phyloP scores from a whole-genome alignment of 2,329 filamentous ascomycete genomes.

The Neonectria sp. region DNA sequence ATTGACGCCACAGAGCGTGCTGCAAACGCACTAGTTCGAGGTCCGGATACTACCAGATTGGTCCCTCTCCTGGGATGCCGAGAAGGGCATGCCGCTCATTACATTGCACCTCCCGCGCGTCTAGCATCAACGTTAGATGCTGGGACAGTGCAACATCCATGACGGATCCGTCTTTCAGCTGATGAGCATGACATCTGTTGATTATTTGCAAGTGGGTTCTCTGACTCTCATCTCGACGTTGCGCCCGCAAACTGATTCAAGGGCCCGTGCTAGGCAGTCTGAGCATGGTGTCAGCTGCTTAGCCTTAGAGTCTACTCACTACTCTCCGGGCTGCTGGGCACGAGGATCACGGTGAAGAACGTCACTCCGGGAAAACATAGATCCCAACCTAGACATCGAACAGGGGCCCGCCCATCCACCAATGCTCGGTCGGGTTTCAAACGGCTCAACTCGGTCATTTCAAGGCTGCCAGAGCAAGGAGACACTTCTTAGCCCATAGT shows the following conservation, averaged over 20 bases:
- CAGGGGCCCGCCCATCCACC: constrained; percentile 12
- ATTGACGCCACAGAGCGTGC: neutral
- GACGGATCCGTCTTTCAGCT: constrained; percentile 2
- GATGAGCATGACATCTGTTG: constrained; percentile 33
- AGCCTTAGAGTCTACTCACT: constrained; percentile 33
- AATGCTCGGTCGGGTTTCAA: constrained; percentile 19
- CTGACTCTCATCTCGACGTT: constrained; percentile 43
- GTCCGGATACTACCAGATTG: constrained; percentile 9
- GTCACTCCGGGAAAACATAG: constrained; percentile 36
- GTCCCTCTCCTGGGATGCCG: constrained; percentile 14
- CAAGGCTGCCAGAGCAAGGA: neutral
- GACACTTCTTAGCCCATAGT: constrained; percentile 30
- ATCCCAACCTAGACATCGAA: constrained; percentile 34
- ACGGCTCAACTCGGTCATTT: constrained; percentile 7
- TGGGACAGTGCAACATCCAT: constrained; percentile 20
- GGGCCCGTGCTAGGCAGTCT: constrained; percentile 39
- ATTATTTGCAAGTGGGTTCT: constrained; percentile 37
- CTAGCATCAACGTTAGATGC: constrained; percentile 13
- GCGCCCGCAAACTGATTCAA: constrained; percentile 49
- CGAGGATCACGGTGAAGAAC: constrained; percentile 14
- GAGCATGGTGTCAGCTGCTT: constrained; percentile 47
- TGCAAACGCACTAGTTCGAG: neutral
- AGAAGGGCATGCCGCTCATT: constrained; percentile 23
- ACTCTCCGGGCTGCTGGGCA: constrained; percentile 12
- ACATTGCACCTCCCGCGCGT: neutral